phyloP scores from a whole-genome alignment of 1,139 yeast species.

The Taphrina pruni region DNA sequence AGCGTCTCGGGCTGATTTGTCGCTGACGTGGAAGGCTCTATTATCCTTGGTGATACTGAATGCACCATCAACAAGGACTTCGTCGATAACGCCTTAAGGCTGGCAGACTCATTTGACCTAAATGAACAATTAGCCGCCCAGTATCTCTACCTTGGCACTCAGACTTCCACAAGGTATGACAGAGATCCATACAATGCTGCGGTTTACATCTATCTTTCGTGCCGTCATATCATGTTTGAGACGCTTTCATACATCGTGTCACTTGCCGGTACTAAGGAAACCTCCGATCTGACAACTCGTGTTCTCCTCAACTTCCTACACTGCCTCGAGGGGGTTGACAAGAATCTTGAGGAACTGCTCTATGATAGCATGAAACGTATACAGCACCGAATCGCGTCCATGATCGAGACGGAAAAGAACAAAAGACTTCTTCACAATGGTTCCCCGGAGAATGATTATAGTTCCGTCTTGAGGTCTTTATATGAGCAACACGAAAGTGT shows the following conservation, averaged over 20 bases:
- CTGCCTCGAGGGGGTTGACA: neutral
- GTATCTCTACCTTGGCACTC: slow-evolving; percentile 32
- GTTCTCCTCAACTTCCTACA: neutral
- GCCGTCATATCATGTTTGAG: slow-evolving; percentile 24
- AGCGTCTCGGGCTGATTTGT: neutral
- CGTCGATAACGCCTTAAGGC: slow-evolving; percentile 28
- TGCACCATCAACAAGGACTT: slow-evolving; percentile 40
- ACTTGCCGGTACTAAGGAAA: slow-evolving; percentile 5
- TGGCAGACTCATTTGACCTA: slow-evolving; percentile 33
- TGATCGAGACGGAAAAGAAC: slow-evolving; percentile 6
- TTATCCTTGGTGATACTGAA: slow-evolving; percentile 8
- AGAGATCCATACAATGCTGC: slow-evolving; percentile 37
- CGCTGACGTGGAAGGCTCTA: slow-evolving; percentile 14
- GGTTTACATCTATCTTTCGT: slow-evolving; percentile 24
- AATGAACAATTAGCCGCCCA: slow-evolving; percentile 39
- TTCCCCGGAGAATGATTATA: slow-evolving; percentile 1
- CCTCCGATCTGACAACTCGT: neutral
- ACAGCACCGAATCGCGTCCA: neutral
- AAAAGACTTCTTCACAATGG: slow-evolving; percentile 3
- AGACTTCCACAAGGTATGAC: slow-evolving; percentile 22
- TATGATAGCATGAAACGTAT: neutral
- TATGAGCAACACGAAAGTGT: slow-evolving; percentile 26
- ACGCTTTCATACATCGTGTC: slow-evolving; percentile 18
- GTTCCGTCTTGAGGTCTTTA: slow-evolving; percentile 10
- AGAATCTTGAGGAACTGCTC: neutral